These are phyloP conservation scores for Bruguiera gymnorhiza DNA, from an alignment of 345 rosid species.

Conservation along the genomic window DNA sequence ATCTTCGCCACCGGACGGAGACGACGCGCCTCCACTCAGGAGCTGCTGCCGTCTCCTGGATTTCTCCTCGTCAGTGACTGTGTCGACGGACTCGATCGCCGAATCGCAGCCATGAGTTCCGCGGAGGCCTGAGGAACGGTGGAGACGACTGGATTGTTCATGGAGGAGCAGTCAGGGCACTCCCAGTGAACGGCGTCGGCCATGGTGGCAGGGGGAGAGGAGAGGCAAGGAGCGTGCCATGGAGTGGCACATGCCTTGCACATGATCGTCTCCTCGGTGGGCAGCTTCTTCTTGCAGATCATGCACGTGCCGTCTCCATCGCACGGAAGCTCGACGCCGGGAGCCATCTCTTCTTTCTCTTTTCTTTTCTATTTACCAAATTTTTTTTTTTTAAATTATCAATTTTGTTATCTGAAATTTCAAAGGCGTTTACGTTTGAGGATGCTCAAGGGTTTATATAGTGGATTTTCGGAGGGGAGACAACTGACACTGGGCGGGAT, in stretches of 20 bases:
- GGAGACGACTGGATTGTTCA: neutral
- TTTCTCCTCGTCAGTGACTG: constrained; percentile 50
- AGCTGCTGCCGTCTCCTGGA: constrained; percentile 52
- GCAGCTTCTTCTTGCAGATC: constrained; percentile 47
- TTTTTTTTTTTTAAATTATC: too few species aligned
- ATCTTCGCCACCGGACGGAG: neutral
- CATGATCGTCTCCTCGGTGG: constrained; percentile 42
- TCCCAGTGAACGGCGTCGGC: constrained; percentile 48
- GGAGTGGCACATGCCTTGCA: constrained; percentile 64
- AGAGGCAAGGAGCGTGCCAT: constrained; percentile 67
- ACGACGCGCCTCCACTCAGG: constrained; percentile 33
- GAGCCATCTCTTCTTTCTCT: constrained; percentile 33
- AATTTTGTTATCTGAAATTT: too few species aligned
- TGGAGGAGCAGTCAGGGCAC: constrained; percentile 64
- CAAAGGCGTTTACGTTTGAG: too few species aligned
- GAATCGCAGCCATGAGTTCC: constrained; percentile 36
- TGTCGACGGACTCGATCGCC: constrained; percentile 49
- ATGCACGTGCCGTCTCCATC: constrained; percentile 64
- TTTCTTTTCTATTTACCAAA: neutral
- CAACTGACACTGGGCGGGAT: too few species aligned
- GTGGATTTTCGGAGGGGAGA: too few species aligned
- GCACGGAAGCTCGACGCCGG: constrained; percentile 57
- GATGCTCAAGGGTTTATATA: too few species aligned
- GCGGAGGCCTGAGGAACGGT: neutral
- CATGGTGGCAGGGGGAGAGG: constrained; percentile 40